Evolutionary conservation across 176 grass and related monocot species (phyloP).

Genomic region (Oryza rufipogon): DNA sequence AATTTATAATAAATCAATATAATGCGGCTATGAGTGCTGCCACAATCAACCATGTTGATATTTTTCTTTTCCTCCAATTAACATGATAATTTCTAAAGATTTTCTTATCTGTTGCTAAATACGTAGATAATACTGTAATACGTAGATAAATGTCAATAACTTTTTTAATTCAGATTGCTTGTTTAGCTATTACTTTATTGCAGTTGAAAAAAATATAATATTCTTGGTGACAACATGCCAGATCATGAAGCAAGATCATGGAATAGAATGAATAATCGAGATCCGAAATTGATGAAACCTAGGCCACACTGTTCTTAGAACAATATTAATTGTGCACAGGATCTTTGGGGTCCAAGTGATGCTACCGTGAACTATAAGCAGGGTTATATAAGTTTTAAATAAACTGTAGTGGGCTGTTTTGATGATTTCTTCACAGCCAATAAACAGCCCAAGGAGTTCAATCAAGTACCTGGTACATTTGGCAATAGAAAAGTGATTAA

Average conservation of each 20-base stretch:
- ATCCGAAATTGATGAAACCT: constrained; percentile 26
- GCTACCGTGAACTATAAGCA: neutral
- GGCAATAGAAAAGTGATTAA: neutral
- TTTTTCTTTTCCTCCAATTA: neutral
- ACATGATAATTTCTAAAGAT: neutral
- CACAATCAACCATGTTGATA: neutral
- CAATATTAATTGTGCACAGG: neutral
- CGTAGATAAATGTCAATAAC: neutral
- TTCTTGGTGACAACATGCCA: neutral
- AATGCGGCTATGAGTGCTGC: neutral
- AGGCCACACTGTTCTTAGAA: neutral
- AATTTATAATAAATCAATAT: neutral
- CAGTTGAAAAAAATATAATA: neutral
- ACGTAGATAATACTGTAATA: too few relatives aligned
- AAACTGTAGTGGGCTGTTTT: neutral
- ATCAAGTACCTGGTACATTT: constrained; percentile 16
- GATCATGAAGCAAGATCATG: neutral
- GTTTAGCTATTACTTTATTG: neutral
- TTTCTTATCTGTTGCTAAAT: neutral
- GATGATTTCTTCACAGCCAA: neutral
- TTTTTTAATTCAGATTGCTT: neutral
- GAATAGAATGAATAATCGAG: neutral
- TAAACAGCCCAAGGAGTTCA: neutral
- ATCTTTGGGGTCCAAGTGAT: constrained; percentile 15
- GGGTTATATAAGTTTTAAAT: neutral